Percentiles rank a stretch among this genome's conserved stretches.
phyloP scores from a whole-genome alignment of 2,329 filamentous ascomycete species.

The Penicillium sp. region DNA sequence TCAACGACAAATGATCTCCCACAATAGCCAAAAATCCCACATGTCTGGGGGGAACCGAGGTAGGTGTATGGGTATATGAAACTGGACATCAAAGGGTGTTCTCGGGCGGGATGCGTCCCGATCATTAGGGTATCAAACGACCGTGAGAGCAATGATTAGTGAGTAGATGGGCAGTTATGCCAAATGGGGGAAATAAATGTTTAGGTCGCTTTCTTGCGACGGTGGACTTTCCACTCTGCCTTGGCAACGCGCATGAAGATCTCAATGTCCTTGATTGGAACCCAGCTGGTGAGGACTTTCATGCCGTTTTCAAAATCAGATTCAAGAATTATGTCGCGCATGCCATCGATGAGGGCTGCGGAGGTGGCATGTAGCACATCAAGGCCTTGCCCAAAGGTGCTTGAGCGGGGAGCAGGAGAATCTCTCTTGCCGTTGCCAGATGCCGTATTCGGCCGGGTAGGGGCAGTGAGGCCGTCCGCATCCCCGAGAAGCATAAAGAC shows the following conservation, averaged over 20 bases:
- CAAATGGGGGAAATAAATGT: too few relatives aligned
- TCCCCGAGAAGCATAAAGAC: slow-evolving; percentile 95
- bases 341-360: slow-evolving; percentile 86
- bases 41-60: neutral
- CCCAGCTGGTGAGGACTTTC: slow-evolving; percentile 93
- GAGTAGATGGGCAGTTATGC: slow-evolving; percentile 3
- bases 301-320: slow-evolving; percentile 97
- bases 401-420: slow-evolving; percentile 24
- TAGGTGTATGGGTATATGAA: slow-evolving; percentile 19
- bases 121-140: slow-evolving; percentile 28
- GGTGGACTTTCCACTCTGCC: slow-evolving; percentile 76
- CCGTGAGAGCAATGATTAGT: slow-evolving; percentile 16
- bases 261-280: slow-evolving; percentile 92
- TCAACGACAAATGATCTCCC: neutral
- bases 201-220: slow-evolving; percentile 48
- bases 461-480: slow-evolving; percentile 50
- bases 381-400: slow-evolving; percentile 64
- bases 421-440: slow-evolving; percentile 29
- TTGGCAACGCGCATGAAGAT: slow-evolving; percentile 86
- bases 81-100: slow-evolving; percentile 21
- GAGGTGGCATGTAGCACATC: slow-evolving; percentile 89
- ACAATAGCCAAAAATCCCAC: slow-evolving; percentile 4
- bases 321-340: slow-evolving; percentile 82
- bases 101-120: slow-evolving; percentile 13
- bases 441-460: slow-evolving; percentile 19